Conservation (phyloP, 2,329 filamentous ascomycete genomes). For the Claviceps sorghi region DNA sequence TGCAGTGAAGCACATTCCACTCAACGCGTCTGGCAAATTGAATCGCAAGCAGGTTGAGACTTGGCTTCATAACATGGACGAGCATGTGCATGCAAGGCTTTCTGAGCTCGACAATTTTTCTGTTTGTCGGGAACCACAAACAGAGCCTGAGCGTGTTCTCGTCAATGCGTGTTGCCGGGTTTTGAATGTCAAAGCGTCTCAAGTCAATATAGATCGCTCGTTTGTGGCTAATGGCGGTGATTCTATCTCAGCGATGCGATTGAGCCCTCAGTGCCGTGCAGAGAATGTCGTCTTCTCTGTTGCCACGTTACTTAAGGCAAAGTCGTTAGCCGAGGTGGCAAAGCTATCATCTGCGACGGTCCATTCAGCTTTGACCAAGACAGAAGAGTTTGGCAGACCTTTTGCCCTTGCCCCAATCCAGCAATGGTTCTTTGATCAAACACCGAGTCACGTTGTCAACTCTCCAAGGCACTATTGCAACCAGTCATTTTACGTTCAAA, state of each 20-base stretch:
- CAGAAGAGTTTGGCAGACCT: not conserved
- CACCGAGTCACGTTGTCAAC: not conserved
- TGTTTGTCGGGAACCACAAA: not conserved
- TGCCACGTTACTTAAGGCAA: not conserved
- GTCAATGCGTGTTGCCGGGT: constrained; percentile 24
- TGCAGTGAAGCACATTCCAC: constrained; percentile 6
- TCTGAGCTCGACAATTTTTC: not conserved
- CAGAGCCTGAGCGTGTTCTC: constrained; percentile 4
- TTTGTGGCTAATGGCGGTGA: constrained; percentile 29
- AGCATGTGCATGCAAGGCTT: not conserved
- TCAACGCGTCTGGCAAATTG: constrained; percentile 8
- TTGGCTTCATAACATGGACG: not conserved
- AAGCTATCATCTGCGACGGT: not conserved
- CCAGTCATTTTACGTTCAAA: constrained; percentile 1
- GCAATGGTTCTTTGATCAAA: constrained; percentile 5
- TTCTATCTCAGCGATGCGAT: constrained; percentile 28
- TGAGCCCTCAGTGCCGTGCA: constrained; percentile 23
- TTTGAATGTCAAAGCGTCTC: constrained; percentile 19
- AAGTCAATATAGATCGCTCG: constrained; percentile 17
- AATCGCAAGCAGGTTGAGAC: constrained; percentile 6
- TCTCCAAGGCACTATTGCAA: not conserved
- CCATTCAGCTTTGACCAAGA: not conserved
- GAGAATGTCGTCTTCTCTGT: constrained; percentile 18
- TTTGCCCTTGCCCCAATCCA: constrained; percentile 5
- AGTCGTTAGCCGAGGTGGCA: not conserved